These are phyloP conservation scores for Gigaspora rosea DNA, from an alignment of 192 early-diverging fungal genomes.

Conservation along the genomic window DNA sequence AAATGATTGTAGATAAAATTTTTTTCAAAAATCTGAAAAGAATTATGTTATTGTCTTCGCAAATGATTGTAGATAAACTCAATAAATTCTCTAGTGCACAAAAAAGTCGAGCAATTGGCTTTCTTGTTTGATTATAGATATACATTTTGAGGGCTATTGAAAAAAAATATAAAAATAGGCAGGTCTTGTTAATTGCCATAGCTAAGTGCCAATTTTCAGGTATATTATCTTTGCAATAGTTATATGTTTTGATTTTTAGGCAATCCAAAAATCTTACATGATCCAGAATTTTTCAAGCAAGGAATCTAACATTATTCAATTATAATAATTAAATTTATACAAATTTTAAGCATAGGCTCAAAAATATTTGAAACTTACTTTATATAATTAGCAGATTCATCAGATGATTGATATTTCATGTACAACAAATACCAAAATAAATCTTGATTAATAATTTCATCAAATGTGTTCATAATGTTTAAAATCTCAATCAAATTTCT, in stretches of 20 bases:
- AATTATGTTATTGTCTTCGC: too few species aligned
- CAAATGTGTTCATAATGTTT: conserved; percentile 7
- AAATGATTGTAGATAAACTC: conserved; percentile 1
- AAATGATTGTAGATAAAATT: conserved; percentile 14
- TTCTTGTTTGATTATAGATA: background rate
- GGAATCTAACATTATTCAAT: background rate
- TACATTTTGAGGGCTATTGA: conserved; percentile 14
- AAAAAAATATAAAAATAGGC: conserved; percentile 18
- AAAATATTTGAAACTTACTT: background rate
- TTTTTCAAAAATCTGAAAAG: conserved; percentile 22
- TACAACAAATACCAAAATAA: conserved; percentile 30
- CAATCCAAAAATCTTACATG: background rate
- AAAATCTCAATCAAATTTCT: background rate
- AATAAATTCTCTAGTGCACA: conserved; percentile 14
- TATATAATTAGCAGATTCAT: conserved; percentile 22
- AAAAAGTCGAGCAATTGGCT: conserved; percentile 21
- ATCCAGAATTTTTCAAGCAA: conserved; percentile 3
- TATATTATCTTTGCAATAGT: conserved; percentile 10
- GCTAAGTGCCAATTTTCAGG: conserved; percentile 16
- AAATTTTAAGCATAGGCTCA: background rate
- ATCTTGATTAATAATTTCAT: conserved; percentile 22
- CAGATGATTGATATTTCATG: conserved; percentile 17
- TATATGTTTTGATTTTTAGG: background rate
- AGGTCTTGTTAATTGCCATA: conserved; percentile 6
- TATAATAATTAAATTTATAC: background rate